Conservation (phyloP, 2,329 filamentous ascomycete species). For the Chaetomium strumarium region DNA sequence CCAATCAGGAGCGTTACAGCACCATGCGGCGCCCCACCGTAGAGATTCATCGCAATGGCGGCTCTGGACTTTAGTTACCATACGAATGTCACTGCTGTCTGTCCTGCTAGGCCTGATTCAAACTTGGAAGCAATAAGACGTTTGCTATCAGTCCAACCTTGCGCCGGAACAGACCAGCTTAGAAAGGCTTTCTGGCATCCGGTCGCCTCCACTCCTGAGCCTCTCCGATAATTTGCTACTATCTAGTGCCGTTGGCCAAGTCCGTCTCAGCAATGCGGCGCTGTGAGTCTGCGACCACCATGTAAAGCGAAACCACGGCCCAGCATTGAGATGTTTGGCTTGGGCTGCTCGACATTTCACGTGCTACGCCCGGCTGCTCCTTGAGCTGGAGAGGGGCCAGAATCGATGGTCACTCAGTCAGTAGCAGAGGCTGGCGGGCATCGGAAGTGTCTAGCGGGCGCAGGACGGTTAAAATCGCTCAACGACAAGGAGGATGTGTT, state of each 20-base stretch:
- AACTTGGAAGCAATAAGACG: no score
- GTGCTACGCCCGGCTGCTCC: slow-evolving; percentile 2
- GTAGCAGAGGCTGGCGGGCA: no score
- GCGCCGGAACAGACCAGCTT: no score
- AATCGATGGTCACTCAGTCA: neutral
- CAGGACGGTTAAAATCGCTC: no score
- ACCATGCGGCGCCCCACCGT: slow-evolving; percentile 17
- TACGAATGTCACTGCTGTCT: neutral
- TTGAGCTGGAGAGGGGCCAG: neutral
- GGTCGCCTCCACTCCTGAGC: no score
- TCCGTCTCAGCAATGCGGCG: neutral
- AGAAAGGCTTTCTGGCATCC: no score
- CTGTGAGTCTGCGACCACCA: neutral
- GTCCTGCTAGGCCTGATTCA: neutral
- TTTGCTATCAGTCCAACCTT: no score
- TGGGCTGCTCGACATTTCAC: slow-evolving; percentile 1
- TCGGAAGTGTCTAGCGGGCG: no score
- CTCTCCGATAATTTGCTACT: no score
- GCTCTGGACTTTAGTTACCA: slow-evolving; percentile 5
- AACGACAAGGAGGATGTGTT: no score
- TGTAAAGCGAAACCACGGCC: neutral
- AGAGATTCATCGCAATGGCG: slow-evolving; percentile 5
- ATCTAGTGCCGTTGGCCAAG: no score
- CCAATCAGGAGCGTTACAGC: slow-evolving; percentile 21
- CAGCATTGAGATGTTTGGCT: neutral